phyloP scores from a whole-genome alignment of 345 rosid species.

The Trapa bicornis region DNA sequence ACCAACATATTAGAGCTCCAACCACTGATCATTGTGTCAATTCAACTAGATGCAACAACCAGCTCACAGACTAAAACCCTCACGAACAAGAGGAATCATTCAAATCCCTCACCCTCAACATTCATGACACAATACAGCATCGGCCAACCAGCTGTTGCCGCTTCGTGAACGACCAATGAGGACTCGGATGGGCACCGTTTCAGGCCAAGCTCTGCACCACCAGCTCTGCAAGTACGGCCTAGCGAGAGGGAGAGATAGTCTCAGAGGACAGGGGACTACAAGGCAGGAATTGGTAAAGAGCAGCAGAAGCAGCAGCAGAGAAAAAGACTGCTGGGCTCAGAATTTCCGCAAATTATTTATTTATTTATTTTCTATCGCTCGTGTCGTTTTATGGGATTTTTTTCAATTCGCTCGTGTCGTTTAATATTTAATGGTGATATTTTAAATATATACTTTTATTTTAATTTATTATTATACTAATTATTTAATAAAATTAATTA shows the following conservation, averaged over 20 bases:
- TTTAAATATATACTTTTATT: not conserved
- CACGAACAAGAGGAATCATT: not conserved
- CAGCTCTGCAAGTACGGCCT: not conserved
- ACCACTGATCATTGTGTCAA: not conserved
- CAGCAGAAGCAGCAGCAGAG: no score
- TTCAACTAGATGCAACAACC: conserved; percentile 1
- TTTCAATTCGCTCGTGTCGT: conserved; percentile 9
- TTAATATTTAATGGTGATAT: not conserved
- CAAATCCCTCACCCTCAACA: not conserved
- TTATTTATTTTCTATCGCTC: not conserved
- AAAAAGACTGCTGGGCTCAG: no score
- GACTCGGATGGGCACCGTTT: not conserved
- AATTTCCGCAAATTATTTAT: not conserved
- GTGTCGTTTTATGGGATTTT: conserved; percentile 9
- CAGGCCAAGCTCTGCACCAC: not conserved
- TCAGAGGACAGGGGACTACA: not conserved
- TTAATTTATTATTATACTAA: no score
- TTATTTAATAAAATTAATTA: not conserved
- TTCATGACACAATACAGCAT: not conserved
- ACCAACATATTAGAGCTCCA: not conserved
- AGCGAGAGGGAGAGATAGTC: not conserved
- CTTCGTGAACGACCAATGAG: not conserved
- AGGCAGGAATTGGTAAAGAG: no score
- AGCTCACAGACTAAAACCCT: not conserved
- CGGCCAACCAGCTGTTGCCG: not conserved